A percentile compares a stretch with the other conserved stretches of the same genome.
phyloP scores from a whole-genome alignment of 176 grass and related monocot species.

The Carex pumila region DNA sequence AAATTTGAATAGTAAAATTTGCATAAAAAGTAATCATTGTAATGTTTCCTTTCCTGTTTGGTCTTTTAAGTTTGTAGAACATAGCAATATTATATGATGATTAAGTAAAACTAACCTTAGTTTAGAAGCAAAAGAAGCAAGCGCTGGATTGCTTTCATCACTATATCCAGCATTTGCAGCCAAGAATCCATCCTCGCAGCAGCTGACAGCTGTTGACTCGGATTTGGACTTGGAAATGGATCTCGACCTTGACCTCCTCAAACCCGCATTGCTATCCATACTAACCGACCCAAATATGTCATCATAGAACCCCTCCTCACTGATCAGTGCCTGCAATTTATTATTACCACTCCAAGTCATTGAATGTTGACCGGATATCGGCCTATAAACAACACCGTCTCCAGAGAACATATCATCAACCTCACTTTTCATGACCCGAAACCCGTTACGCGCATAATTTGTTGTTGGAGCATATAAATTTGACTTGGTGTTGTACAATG shows the following conservation, averaged over 20 bases:
- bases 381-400: not conserved
- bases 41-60: not conserved
- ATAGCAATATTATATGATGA: not conserved
- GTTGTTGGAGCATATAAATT: not conserved
- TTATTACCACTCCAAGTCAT: not conserved
- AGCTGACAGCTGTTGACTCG: slow-evolving; percentile 50
- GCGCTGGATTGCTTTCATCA: slow-evolving; percentile 29
- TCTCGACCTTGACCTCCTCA: slow-evolving; percentile 44
- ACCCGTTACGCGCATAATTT: not conserved
- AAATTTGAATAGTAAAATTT: not conserved
- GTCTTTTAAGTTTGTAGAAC: not conserved
- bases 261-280: not conserved
- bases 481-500: not conserved
- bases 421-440: slow-evolving; percentile 4
- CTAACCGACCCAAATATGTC: slow-evolving; percentile 68
- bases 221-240: slow-evolving; percentile 60
- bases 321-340: not conserved
- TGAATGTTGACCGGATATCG: not conserved
- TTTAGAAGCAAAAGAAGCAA: slow-evolving; percentile 69
- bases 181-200: slow-evolving; percentile 34
- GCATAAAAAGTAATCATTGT: not conserved
- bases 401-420: not conserved
- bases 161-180: not conserved
- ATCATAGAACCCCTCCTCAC: slow-evolving; percentile 68
- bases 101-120: slow-evolving; percentile 44